Evolutionary conservation across 2,329 filamentous ascomycete species (phyloP).

Genomic region (Aureobasidium sp.): DNA sequence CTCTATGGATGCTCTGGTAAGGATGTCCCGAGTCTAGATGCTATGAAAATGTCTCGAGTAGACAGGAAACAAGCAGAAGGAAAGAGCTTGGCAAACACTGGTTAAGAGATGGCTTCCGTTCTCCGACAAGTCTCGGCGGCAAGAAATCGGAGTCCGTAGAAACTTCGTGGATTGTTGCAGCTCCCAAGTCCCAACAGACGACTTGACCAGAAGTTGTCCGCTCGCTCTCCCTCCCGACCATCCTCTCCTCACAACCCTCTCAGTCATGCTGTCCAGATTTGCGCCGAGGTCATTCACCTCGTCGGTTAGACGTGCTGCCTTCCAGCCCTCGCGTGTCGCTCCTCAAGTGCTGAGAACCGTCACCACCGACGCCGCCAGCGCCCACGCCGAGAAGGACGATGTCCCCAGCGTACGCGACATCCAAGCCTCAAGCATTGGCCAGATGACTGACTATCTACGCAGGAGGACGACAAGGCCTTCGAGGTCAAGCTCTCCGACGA

Average conservation of each 20-base stretch:
- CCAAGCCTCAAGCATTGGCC: not conserved
- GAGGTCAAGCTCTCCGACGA: conserved; percentile 89
- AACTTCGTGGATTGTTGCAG: conserved; percentile 10
- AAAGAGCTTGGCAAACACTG: not conserved
- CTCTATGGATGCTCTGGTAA: no score
- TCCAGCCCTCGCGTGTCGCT: conserved; percentile 32
- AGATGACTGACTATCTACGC: conserved; percentile 14
- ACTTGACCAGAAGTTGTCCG: conserved; percentile 6
- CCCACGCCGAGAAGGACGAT: conserved; percentile 72
- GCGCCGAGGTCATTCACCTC: conserved; percentile 27
- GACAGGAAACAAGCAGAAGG: not conserved
- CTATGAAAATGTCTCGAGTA: not conserved
- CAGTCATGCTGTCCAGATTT: conserved; percentile 28
- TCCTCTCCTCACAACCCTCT: not conserved
- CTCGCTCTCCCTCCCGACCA: not conserved
- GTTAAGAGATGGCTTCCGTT: not conserved
- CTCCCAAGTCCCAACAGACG: conserved; percentile 9
- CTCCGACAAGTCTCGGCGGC: conserved; percentile 5
- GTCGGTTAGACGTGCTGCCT: conserved; percentile 22
- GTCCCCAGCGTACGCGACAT: conserved; percentile 51
- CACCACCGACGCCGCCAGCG: conserved; percentile 89
- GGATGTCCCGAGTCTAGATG: fast-evolving
- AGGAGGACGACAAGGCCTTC: conserved; percentile 94
- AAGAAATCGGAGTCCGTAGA: conserved; percentile 11
- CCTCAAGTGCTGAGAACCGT: conserved; percentile 60